Percentiles rank a stretch among this genome's conserved stretches.
Evolutionary conservation across 106 monocot genomes (phyloP).

Genomic region (Dendrobium huoshanense): DNA sequence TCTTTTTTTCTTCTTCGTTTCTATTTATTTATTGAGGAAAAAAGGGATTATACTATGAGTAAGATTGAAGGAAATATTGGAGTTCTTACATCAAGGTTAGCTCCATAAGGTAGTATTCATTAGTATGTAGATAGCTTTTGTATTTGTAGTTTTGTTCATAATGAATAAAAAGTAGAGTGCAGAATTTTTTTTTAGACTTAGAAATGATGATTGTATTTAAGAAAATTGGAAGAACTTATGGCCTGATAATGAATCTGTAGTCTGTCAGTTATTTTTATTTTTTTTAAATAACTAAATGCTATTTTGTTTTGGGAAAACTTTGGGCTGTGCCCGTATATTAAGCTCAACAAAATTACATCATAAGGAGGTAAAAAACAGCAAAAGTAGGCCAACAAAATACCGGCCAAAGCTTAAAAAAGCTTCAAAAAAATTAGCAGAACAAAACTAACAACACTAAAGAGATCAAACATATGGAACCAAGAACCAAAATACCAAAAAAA

Average conservation of each 20-base stretch:
- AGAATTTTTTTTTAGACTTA: not conserved
- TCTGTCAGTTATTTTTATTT: no score
- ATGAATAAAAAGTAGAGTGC: not conserved
- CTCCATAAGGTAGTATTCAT: not conserved
- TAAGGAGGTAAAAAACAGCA: no score
- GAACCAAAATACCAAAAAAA: no score
- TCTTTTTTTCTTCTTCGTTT: not conserved
- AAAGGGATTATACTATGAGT: not conserved
- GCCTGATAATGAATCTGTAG: not conserved
- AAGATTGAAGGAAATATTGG: not conserved
- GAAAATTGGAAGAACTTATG: not conserved
- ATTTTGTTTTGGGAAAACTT: no score
- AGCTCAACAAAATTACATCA: no score
- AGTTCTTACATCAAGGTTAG: not conserved
- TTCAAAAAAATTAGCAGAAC: no score
- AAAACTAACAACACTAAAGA: no score
- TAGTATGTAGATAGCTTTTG: not conserved
- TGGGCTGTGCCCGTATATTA: no score
- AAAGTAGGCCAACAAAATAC: no score
- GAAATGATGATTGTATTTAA: not conserved
- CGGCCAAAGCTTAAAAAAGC: no score
- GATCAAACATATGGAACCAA: no score
- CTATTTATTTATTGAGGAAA: not conserved
- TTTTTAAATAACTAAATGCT: no score
- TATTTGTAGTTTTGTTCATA: not conserved